phyloP scores from a whole-genome alignment of 2,329 filamentous ascomycete species.

The Lachnellula cervina region DNA sequence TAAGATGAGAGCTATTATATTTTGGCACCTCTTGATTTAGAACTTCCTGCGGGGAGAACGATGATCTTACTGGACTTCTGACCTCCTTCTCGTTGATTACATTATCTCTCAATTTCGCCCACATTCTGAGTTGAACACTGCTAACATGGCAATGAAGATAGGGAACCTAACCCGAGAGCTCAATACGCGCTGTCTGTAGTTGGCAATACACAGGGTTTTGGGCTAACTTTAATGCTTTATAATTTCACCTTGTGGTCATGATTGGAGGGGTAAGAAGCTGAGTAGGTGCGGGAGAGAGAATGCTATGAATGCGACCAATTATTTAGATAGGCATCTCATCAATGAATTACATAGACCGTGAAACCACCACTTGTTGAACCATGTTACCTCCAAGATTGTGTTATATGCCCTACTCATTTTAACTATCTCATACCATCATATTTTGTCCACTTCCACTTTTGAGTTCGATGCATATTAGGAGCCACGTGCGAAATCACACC shows the following conservation, averaged over 20 bases:
- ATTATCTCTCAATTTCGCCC: neutral
- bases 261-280: neutral
- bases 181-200: neutral
- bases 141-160: neutral
- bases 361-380: too few species aligned
- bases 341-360: too few species aligned
- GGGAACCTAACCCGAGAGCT: neutral
- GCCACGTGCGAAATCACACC: neutral
- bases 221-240: neutral
- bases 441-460: too few species aligned
- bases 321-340: too few species aligned
- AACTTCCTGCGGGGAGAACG: slow-evolving; percentile 47
- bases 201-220: neutral
- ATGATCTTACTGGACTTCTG: slow-evolving; percentile 90
- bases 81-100: slow-evolving; percentile 32
- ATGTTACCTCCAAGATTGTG: too few species aligned
- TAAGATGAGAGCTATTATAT: slow-evolving; percentile 71
- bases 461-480: neutral
- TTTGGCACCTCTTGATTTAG: slow-evolving; percentile 99
- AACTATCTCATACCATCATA: too few species aligned
- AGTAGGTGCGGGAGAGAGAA: too few species aligned
- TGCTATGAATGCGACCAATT: too few species aligned
- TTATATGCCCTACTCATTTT: too few species aligned
- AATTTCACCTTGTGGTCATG: neutral
- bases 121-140: neutral